Evolutionary conservation across 2,329 filamentous ascomycete genomes (phyloP), one percentile per base, ranked within the genome.

Genomic region (Nothophaeocryptopus gaeumannii): DNA sequence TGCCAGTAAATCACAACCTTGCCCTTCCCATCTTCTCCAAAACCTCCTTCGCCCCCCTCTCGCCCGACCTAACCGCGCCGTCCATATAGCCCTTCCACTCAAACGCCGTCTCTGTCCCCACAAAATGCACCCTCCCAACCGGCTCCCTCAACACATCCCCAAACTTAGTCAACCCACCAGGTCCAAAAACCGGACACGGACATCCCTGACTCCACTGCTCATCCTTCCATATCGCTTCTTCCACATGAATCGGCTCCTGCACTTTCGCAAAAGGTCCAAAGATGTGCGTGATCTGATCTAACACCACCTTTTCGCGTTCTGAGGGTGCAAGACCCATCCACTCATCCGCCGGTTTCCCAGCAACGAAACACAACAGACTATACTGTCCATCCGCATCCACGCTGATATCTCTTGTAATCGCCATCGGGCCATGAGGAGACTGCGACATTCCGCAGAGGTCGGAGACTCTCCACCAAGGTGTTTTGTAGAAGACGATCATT

Each of bases 81-180:
- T 82, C 79, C 77, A 82, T 80, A 58, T 81, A 81, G 0, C 79
- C 78, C 47, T 75, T 77, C 78, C 78, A 82, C 50, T 76, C 72
- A 2, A 59, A 67, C 0, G 74, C 71, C 1, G 73, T 77, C 66
- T 82, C 79, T 0, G 78, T 80, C 0, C 80, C 79, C 2, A 72
- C 77, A 55, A 81, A 82, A 55, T 81, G 73, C 3, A 80, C 26
- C 30, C 74, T 68, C 5, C 72, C 66, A 40, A 65, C 47, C 12
- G 55, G 54, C 14, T 56, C 58, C 32, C 58, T 50, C 20, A 62
- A 45, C 8, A 58, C 55, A 42, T 62, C 45, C 39, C 58, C 58
- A 15, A 55, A 62, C 30, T 55, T 50, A 4, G 58, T 59, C 43
- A 65, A 39, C 4, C 51, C 58, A 9, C 63, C 63, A 13, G 59